phyloP scores from a whole-genome alignment of 192 early-diverging fungal species.

The Dissophora ornata region DNA sequence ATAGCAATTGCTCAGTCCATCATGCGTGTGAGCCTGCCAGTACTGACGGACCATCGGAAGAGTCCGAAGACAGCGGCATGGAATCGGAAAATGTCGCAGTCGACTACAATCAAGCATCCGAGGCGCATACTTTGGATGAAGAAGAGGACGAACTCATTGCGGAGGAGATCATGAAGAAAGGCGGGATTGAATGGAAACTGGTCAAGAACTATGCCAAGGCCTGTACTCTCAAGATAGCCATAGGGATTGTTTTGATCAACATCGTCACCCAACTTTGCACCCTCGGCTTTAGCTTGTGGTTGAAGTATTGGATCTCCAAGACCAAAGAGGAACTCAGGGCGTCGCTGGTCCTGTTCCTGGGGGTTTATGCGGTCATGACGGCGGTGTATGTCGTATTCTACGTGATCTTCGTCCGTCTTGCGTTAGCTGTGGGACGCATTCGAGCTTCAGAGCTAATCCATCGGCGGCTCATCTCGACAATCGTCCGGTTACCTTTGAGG shows the following conservation, averaged over 20 bases:
- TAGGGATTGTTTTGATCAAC: not conserved
- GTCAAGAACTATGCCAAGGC: conserved; percentile 34
- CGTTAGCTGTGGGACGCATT: conserved; percentile 26
- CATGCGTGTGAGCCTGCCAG: not conserved
- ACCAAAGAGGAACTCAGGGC: conserved; percentile 25
- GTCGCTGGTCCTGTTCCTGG: conserved; percentile 33
- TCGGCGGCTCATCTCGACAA: conserved; percentile 16
- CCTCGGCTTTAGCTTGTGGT: conserved; percentile 22
- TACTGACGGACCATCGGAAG: not conserved
- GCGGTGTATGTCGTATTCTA: conserved; percentile 13
- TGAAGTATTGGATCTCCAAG: conserved; percentile 42
- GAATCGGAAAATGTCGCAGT: conserved; percentile 34
- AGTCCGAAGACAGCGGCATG: not conserved
- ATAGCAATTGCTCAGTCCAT: not conserved
- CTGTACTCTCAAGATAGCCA: not conserved
- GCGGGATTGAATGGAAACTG: conserved; percentile 32
- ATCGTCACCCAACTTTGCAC: conserved; percentile 8
- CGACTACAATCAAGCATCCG: not conserved
- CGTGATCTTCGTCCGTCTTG: conserved; percentile 21
- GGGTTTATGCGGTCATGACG: conserved; percentile 9
- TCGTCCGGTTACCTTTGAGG: conserved; percentile 69
- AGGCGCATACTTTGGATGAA: conserved; percentile 2
- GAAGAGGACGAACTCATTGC: conserved; percentile 41
- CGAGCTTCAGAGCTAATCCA: conserved; percentile 41
- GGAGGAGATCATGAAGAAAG: conserved; percentile 47